Evolutionary conservation across 2,329 filamentous ascomycete genomes (phyloP), one percentile per base, ranked within the genome.

Genomic region (Trichoderma asperellum): DNA sequence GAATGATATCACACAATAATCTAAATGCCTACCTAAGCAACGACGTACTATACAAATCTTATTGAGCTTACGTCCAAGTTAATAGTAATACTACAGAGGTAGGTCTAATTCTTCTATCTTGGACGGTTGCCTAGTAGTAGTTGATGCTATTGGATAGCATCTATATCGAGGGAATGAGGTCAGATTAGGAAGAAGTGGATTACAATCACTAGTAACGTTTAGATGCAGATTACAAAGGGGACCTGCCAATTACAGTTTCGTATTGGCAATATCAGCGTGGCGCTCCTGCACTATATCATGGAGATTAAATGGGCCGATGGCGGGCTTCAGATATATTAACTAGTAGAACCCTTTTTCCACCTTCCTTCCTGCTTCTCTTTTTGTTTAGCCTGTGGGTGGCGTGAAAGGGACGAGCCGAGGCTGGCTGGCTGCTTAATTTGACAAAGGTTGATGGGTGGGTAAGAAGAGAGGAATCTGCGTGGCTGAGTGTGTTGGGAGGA

Each of bases 311-410:
- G 64, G 64, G 55, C 55, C 12, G 53, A 67, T 47, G 55, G 55
- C 55, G 55, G 34, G 55, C 55, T 29, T 58, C 64, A 67, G 64
- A 59, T 67, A 67, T 40, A 67, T 67, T 67, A 67, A 66, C 37
- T 10, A 43, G 5, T 18, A 43, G 40, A 43, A 43, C 18, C 40
- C 40, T 43, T 10, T 35, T 34, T 34, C 8, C 8, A 34, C n/a
- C n/a, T 34, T 34, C 24, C 24, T 24, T 24, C 24, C 34, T 35
- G 34, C 11, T 35, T 35, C 34, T 35, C 18, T 43, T n/a, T 43
- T 18, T 11, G 32, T 35, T 57, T 32, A 37, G 62, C 52, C 21
- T 29, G 62, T 27, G 35, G 35, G 29, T 56, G 62, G 62, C 34
- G 55, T n/a, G 62, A 65, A 47, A 49, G 47, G 47, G 47, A 49